Conservation (phyloP, 2,329 filamentous ascomycete genomes). For the Aspergillus tubingensis region DNA sequence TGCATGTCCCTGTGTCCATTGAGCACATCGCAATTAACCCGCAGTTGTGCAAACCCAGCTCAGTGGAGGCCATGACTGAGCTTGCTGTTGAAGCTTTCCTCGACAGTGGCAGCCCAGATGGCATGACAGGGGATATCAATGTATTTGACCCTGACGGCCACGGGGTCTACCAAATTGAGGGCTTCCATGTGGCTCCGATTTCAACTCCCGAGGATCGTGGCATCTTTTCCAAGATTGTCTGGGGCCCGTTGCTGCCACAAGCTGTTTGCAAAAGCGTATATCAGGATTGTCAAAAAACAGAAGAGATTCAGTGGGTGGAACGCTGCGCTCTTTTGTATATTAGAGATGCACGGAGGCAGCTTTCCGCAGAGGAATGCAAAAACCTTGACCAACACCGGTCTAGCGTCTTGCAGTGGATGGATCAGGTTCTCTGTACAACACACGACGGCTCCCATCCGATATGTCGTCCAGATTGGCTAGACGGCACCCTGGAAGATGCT, state of each 20-base stretch:
- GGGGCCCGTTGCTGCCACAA: conserved; percentile 3
- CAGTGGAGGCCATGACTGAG: neutral
- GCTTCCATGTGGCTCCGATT: conserved; percentile 2
- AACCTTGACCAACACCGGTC: neutral
- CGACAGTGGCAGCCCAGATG: neutral
- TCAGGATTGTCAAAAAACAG: neutral
- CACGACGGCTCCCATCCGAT: neutral
- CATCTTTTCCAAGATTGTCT: conserved; percentile 3
- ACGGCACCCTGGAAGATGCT: neutral
- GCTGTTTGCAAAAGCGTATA: neutral
- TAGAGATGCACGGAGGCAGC: neutral
- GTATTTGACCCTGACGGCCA: neutral
- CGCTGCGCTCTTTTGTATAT: conserved; percentile 2
- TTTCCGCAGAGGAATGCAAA: neutral
- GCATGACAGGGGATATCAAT: neutral
- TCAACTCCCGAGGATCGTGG: neutral
- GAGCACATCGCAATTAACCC: conserved; percentile 1
- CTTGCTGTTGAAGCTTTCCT: neutral
- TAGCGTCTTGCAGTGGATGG: neutral
- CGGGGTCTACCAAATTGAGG: neutral
- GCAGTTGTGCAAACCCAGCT: neutral
- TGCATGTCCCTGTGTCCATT: neutral
- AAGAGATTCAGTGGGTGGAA: neutral
- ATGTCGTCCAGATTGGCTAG: conserved; percentile 1
- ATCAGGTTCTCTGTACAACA: neutral